A percentile compares a stretch with the other conserved stretches of the same genome.
Evolutionary conservation across 2,329 filamentous ascomycete species (phyloP).

Genomic region (Botryotinia calthae): DNA sequence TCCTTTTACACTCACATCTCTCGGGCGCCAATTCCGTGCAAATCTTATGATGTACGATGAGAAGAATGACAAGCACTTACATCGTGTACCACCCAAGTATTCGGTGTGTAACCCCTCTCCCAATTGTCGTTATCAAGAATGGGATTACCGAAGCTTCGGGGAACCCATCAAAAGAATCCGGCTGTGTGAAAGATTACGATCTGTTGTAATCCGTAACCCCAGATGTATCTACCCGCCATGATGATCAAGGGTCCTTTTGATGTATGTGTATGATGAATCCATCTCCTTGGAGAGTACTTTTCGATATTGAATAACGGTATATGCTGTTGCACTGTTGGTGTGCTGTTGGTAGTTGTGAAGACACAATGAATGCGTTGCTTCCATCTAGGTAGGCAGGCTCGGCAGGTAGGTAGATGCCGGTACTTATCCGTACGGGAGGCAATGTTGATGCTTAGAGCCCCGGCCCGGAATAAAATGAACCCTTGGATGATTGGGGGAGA

Average conservation of each 20-base stretch:
- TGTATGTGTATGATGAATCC: background rate
- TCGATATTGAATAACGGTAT: background rate
- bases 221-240: conserved; percentile 15
- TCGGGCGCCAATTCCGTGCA: conserved; percentile 1
- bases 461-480: background rate
- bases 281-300: background rate
- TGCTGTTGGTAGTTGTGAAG: background rate
- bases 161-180: conserved; percentile 7
- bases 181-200: conserved; percentile 5
- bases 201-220: conserved; percentile 9
- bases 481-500: background rate
- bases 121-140: conserved; percentile 6
- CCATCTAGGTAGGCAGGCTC: too few relatives aligned
- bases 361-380: too few relatives aligned
- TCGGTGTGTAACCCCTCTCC: background rate
- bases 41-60: background rate
- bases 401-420: background rate
- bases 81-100: background rate
- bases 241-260: conserved; percentile 11
- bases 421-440: background rate
- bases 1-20: background rate
- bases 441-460: background rate
- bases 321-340: background rate
- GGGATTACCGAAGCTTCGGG: conserved; percentile 9
- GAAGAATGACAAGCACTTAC: background rate